Evolutionary conservation across 2,329 filamentous ascomycete genomes (phyloP).

Genomic region (Chaetomium globosum): DNA sequence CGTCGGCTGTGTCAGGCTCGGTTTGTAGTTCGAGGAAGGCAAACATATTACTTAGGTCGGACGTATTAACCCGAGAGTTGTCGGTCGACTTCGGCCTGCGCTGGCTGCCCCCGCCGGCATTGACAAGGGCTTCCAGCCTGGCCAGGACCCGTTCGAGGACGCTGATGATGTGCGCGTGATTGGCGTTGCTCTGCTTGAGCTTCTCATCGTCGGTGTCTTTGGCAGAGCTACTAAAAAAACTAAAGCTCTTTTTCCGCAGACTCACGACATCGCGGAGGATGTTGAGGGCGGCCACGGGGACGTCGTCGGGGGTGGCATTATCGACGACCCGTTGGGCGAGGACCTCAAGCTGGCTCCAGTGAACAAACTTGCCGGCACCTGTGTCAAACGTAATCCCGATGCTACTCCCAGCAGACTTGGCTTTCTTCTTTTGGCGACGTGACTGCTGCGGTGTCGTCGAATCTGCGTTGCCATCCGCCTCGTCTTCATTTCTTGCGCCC

Average conservation of each 20-base stretch:
- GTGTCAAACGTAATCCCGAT: conserved; percentile 1
- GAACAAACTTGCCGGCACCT: conserved; percentile 20
- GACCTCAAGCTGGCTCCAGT: conserved; percentile 33
- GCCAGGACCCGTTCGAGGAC: conserved; percentile 38
- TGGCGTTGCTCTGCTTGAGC: conserved; percentile 34
- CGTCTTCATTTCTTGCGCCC: not conserved
- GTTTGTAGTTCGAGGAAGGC: conserved; percentile 36
- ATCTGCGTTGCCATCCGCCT: not conserved
- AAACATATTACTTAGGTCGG: conserved; percentile 39
- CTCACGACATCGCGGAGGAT: conserved; percentile 39
- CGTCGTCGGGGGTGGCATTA: conserved; percentile 34
- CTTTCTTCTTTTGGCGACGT: conserved; percentile 29
- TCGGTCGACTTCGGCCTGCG: conserved; percentile 11
- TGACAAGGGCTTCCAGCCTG: conserved; percentile 35
- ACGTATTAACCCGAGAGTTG: conserved; percentile 24
- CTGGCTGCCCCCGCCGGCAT: conserved; percentile 10
- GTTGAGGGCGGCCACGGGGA: conserved; percentile 36
- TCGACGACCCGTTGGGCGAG: conserved; percentile 35
- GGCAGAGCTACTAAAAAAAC: conserved; percentile 34
- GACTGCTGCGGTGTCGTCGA: conserved; percentile 10
- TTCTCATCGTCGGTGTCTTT: conserved; percentile 31
- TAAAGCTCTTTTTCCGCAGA: conserved; percentile 38
- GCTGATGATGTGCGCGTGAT: conserved; percentile 38
- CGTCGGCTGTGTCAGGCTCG: conserved; percentile 27
- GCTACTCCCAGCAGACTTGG: conserved; percentile 5